Conservation (phyloP, 495 filamentous ascomycete genomes). For the Talaromyces stipitatus region DNA sequence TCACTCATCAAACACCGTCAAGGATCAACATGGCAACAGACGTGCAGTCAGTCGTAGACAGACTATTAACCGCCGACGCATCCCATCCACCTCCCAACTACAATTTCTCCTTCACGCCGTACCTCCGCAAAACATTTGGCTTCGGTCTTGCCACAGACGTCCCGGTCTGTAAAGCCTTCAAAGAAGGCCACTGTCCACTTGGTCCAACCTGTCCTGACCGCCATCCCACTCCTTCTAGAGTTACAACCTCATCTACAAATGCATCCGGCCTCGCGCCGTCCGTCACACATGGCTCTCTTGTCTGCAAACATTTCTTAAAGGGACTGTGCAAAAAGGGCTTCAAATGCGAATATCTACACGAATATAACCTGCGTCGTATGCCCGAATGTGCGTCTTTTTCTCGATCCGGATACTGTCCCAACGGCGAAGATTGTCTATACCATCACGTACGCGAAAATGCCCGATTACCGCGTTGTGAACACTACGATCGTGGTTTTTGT, state of each 20-base stretch:
- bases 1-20: background rate
- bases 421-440: constrained; percentile 95
- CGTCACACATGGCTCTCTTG: constrained; percentile 54
- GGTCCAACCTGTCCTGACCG: constrained; percentile 67
- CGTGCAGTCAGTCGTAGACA: constrained; percentile 23
- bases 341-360: constrained; percentile 92
- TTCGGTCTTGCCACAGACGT: constrained; percentile 69
- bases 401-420: constrained; percentile 84
- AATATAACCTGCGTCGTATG: constrained; percentile 97
- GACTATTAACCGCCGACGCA: constrained; percentile 29
- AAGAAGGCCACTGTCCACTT: constrained; percentile 70
- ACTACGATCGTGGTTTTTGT: constrained; percentile 95
- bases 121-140: constrained; percentile 66
- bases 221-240: constrained; percentile 42
- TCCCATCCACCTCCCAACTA: constrained; percentile 46
- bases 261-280: constrained; percentile 45
- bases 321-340: constrained; percentile 96
- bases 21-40: constrained; percentile 29
- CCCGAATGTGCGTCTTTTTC: constrained; percentile 92
- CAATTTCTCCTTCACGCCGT: constrained; percentile 67
- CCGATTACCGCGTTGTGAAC: constrained; percentile 77
- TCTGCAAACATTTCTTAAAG: constrained; percentile 98
- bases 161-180: constrained; percentile 73
- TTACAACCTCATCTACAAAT: constrained; percentile 43
- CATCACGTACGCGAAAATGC: constrained; percentile 83